A percentile compares a stretch with the other conserved stretches of the same genome.
Evolutionary conservation across 805 yeast genomes (phyloP).

Genomic region (Pichia scutulata): DNA sequence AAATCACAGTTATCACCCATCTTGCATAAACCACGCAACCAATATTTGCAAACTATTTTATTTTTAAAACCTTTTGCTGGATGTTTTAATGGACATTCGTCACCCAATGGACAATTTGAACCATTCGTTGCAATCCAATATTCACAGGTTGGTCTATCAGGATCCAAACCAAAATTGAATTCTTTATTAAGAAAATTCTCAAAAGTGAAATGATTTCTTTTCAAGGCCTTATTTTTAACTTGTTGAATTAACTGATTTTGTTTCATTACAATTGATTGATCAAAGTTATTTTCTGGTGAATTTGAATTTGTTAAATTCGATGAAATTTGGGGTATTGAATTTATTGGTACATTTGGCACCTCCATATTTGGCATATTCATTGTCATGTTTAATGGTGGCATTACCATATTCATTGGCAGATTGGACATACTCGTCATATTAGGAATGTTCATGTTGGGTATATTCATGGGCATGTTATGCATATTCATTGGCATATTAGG

Average conservation of each 20-base stretch:
- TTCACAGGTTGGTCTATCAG: slow-evolving; percentile 84
- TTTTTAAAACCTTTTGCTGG: slow-evolving; percentile 50
- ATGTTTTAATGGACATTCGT: slow-evolving; percentile 82
- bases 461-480: background rate
- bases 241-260: slow-evolving; percentile 15
- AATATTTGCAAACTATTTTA: slow-evolving; percentile 93
- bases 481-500: background rate
- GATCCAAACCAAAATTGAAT: slow-evolving; percentile 75
- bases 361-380: slow-evolving; percentile 6
- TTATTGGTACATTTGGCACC: background rate
- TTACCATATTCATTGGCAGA: slow-evolving; percentile 5
- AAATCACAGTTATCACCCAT: slow-evolving; percentile 96
- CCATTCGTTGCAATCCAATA: slow-evolving; percentile 53
- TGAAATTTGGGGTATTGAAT: background rate
- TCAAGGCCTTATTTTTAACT: slow-evolving; percentile 7
- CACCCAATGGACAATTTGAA: slow-evolving; percentile 71
- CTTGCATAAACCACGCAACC: slow-evolving; percentile 96
- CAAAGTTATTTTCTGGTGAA: slow-evolving; percentile 3
- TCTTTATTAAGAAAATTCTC: slow-evolving; percentile 79
- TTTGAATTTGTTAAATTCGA: background rate
- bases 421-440: background rate
- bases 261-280: slow-evolving; percentile 11
- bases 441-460: background rate
- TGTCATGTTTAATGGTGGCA: slow-evolving; percentile 1
- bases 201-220: slow-evolving; percentile 40